Base-by-base conservation (phyloP, 192 early-diverging fungal species). In the Coemansia sp. region DNA sequence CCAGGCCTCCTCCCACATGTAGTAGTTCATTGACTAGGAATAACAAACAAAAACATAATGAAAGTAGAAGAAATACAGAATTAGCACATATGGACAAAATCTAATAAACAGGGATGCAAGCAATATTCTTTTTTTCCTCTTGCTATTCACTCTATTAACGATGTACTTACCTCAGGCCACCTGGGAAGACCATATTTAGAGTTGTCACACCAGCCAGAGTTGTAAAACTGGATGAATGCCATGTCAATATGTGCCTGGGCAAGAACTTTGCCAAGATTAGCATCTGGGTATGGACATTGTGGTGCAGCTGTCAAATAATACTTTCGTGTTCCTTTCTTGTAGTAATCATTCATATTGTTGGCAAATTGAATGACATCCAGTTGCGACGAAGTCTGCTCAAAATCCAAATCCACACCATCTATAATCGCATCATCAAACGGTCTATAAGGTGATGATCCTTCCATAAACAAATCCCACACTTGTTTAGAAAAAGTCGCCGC, bases 191-290 rank as follows among this genome's bases (percentile, higher is more conserved):
- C 70, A 22, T 58, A 72, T 26, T 72, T 72, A 17, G 70, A 72
- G 28, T 78, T 69, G 26, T 80, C 73, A 32, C 80, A 78, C 65
- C 84, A 85, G 8, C 79, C 79, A 53, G 83, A 83, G 71, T 90
- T 90, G 74, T 90, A 90, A 29, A 87, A 90, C 65, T 90, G 87
- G 6, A 90, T 80, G 55, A 81, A 85, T 3, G 87, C 67, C 82
- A 86, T 78, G 44, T 86, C 83, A 3, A 83, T 58, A 34, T 82
- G 81, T 7, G 86, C 74, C 9, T 77, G 51, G 13, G 81, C 57
- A 23, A 87, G 45, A 9, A 80, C 56, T 2, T 60, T 63, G 0
- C 81, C 81, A 7, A 90, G 56, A 40, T 86, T 83, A 11, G 76
- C 80, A 61, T 90, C 83, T 5, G 86, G 81, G 42, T 78, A 87